Conservation (phyloP, 2,329 filamentous ascomycete species). For the Aplosporella prunicola region DNA sequence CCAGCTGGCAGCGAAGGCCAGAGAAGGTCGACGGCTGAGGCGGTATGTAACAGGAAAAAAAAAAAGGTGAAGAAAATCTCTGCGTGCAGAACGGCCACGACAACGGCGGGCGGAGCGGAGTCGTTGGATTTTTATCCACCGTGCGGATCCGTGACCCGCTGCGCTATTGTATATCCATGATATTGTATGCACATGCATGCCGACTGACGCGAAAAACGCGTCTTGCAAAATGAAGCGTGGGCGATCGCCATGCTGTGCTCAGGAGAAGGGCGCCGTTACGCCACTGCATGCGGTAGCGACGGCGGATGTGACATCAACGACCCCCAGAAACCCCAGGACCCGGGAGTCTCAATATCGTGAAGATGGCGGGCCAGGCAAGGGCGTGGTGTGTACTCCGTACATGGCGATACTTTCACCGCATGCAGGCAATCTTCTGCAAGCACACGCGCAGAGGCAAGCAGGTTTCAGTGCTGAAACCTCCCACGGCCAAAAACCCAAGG, state of each 20-base stretch:
- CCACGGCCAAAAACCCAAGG: not conserved
- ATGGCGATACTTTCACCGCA: slow-evolving; percentile 11
- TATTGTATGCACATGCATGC: slow-evolving; percentile 4
- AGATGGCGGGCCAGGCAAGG: slow-evolving; percentile 10
- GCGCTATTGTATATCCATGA: slow-evolving; percentile 7
- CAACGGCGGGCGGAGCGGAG: slow-evolving; percentile 10
- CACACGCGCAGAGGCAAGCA: slow-evolving; percentile 7
- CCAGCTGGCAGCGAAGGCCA: slow-evolving; percentile 5
- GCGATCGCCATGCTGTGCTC: slow-evolving; percentile 8
- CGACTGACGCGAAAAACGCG: slow-evolving; percentile 7
- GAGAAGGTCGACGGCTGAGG: not conserved
- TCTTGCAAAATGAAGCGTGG: slow-evolving; percentile 1
- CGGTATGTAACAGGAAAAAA: not conserved
- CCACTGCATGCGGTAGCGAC: not conserved
- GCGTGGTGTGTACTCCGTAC: slow-evolving; percentile 2
- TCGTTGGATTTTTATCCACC: slow-evolving; percentile 7
- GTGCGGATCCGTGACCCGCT: slow-evolving; percentile 10
- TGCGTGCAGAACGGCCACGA: slow-evolving; percentile 8
- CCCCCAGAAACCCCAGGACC: too few species aligned
- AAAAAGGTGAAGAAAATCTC: slow-evolving; percentile 10
- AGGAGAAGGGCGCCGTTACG: slow-evolving; percentile 1
- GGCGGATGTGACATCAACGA: slow-evolving; percentile 10
- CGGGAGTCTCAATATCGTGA: slow-evolving; percentile 5
- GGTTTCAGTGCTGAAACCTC: slow-evolving; percentile 8
- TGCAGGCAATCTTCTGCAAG: slow-evolving; percentile 11